Conservation (phyloP, 2,329 filamentous ascomycete species). For the Lachnellula subtilissima region DNA sequence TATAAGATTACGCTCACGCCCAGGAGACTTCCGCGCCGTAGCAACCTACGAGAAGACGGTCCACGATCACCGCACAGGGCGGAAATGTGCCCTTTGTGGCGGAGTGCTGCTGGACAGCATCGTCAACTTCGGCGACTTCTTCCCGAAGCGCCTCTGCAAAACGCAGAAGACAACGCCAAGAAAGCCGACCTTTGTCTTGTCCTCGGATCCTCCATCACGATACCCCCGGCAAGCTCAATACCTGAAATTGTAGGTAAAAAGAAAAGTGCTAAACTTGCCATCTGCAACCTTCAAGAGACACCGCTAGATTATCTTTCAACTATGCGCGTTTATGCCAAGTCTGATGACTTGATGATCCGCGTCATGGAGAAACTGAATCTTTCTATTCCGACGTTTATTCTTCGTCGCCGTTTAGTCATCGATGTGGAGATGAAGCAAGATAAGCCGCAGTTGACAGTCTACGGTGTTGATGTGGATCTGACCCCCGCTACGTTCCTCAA, state of each 20-base stretch:
- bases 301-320: conserved; percentile 34
- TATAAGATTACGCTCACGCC: conserved; percentile 4
- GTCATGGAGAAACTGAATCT: conserved; percentile 38
- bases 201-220: conserved; percentile 42
- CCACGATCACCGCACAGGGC: conserved; percentile 43
- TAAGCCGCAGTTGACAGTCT: conserved; percentile 29
- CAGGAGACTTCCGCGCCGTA: conserved; percentile 40
- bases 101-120: conserved; percentile 40
- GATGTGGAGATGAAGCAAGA: conserved; percentile 20
- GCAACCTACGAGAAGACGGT: conserved; percentile 39
- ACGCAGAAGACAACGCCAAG: conserved; percentile 34
- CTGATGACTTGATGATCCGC: conserved; percentile 37
- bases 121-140: conserved; percentile 42
- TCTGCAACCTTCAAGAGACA: conserved; percentile 45
- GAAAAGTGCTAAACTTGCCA: conserved; percentile 33
- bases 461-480: conserved; percentile 38
- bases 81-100: conserved; percentile 38
- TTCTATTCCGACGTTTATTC: conserved; percentile 35
- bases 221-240: conserved; percentile 39
- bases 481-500: conserved; percentile 38
- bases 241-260: conserved; percentile 34
- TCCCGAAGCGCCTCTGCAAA: conserved; percentile 29
- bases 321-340: conserved; percentile 34
- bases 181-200: conserved; percentile 43
- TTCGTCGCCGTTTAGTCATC: conserved; percentile 34